Evolutionary conservation across 139 green algal genomes (phyloP).

Genomic region (Coelastrella sp.): DNA sequence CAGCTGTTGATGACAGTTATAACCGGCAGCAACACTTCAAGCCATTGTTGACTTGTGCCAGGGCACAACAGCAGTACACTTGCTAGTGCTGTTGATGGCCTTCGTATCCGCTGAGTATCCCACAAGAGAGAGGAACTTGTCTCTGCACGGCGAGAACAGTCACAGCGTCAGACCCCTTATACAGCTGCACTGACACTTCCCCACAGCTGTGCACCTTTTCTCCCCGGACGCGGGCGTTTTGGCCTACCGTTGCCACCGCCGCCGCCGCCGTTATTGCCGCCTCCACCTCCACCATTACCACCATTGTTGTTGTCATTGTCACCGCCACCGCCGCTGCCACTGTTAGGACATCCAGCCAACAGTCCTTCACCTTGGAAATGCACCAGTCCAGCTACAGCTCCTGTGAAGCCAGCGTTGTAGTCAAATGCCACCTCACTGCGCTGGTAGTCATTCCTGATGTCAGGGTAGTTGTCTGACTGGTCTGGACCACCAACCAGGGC

Average conservation of each 20-base stretch:
- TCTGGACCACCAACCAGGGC: conserved; percentile 33
- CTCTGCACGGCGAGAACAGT: too few relatives aligned
- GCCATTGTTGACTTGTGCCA: too few relatives aligned
- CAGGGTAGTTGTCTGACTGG: conserved; percentile 39
- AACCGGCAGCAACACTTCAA: too few relatives aligned
- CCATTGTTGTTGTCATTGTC: not conserved
- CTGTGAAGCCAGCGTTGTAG: conserved; percentile 44
- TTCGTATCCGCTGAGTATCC: too few relatives aligned
- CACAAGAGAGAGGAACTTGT: too few relatives aligned
- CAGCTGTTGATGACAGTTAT: too few relatives aligned
- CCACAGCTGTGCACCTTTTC: not conserved
- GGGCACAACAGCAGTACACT: too few relatives aligned
- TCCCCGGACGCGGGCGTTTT: not conserved
- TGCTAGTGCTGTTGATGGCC: too few relatives aligned
- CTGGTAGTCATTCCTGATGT: conserved; percentile 43
- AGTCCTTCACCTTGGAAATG: not conserved
- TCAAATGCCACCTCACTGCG: conserved; percentile 37
- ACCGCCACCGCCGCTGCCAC: not conserved
- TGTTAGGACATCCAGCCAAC: not conserved
- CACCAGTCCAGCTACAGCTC: conserved; percentile 18
- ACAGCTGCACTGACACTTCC: too few relatives aligned
- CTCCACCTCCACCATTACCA: not conserved
- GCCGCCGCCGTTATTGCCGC: not conserved
- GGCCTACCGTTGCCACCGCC: conserved; percentile 5
- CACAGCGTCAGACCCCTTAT: too few relatives aligned